Conservation (phyloP, 805 yeast genomes). For the fission yeast (Schizosaccharomyces pombe) region DNA sequence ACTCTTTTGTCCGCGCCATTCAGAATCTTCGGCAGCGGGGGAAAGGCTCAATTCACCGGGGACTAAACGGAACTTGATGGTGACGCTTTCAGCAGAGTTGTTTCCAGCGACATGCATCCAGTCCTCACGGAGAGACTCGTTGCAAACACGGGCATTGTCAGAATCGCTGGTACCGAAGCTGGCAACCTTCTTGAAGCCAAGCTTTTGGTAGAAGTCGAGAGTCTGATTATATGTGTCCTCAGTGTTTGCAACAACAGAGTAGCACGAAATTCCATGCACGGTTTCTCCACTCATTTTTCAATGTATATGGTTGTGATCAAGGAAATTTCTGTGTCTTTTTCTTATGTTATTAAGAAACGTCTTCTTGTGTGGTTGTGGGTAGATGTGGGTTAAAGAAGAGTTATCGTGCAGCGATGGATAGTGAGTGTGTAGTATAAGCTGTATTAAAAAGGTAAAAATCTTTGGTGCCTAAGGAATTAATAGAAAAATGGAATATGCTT, state of each 20-base stretch:
- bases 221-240: conserved; percentile 23
- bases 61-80: conserved; percentile 10
- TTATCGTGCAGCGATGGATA: too few species aligned
- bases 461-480: too few species aligned
- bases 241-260: conserved; percentile 30
- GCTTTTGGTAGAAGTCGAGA: conserved; percentile 31
- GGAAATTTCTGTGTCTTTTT: not conserved
- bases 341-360: too few species aligned
- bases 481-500: too few species aligned
- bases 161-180: not conserved
- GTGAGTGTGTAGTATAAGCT: too few species aligned
- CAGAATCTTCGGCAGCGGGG: conserved; percentile 13
- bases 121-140: conserved; percentile 11
- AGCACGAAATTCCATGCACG: conserved; percentile 34
- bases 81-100: conserved; percentile 13
- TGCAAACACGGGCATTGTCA: conserved; percentile 8
- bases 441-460: too few species aligned
- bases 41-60: conserved; percentile 9
- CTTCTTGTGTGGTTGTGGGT: too few species aligned
- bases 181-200: conserved; percentile 17
- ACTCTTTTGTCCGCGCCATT: conserved; percentile 28
- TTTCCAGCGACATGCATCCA: conserved; percentile 17
- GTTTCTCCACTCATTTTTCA: not conserved
- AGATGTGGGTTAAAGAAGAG: too few species aligned
- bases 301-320: not conserved